These are phyloP conservation scores for Phytophthora agathidicida DNA, from an alignment of 352 stramenopile genomes.

Conservation along the genomic window DNA sequence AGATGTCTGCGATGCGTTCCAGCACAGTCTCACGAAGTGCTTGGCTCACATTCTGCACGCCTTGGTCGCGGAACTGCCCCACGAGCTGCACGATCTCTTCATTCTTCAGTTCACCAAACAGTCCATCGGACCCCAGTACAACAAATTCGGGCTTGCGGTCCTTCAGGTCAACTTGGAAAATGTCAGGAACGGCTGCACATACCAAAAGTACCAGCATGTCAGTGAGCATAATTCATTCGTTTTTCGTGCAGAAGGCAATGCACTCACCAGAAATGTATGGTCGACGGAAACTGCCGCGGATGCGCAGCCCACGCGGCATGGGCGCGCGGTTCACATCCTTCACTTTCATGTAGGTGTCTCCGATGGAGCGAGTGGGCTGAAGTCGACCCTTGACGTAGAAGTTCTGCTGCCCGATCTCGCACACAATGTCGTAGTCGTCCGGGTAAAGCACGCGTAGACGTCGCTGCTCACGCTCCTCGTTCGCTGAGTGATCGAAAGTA, in stretches of 20 bases:
- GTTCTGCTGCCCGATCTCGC: slow-evolving; percentile 67
- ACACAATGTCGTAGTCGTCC: slow-evolving; percentile 73
- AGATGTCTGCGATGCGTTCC: slow-evolving; percentile 61
- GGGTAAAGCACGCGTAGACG: slow-evolving; percentile 61
- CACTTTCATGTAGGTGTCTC: slow-evolving; percentile 82
- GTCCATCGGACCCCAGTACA: slow-evolving; percentile 64
- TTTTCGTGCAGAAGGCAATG: not conserved
- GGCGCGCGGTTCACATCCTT: slow-evolving; percentile 69
- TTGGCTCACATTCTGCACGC: slow-evolving; percentile 61
- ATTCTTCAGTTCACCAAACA: slow-evolving; percentile 70
- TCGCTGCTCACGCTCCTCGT: slow-evolving; percentile 63
- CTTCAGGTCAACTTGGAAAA: slow-evolving; percentile 64
- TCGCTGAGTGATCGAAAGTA: slow-evolving; percentile 70
- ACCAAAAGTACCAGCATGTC: slow-evolving; percentile 1
- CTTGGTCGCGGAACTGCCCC: slow-evolving; percentile 47
- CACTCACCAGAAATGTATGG: slow-evolving; percentile 59
- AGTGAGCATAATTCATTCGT: not conserved
- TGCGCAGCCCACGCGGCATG: slow-evolving; percentile 65
- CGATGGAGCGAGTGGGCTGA: slow-evolving; percentile 68
- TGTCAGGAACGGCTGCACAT: slow-evolving; percentile 55
- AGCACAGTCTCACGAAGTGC: slow-evolving; percentile 53
- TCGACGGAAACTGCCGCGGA: slow-evolving; percentile 58
- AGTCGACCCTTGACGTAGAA: slow-evolving; percentile 77
- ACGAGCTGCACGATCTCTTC: slow-evolving; percentile 66
- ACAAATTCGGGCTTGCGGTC: slow-evolving; percentile 64